Evolutionary conservation across 192 early-diverging fungal genomes (phyloP).

Genomic region (Glomus cerebriforme): DNA sequence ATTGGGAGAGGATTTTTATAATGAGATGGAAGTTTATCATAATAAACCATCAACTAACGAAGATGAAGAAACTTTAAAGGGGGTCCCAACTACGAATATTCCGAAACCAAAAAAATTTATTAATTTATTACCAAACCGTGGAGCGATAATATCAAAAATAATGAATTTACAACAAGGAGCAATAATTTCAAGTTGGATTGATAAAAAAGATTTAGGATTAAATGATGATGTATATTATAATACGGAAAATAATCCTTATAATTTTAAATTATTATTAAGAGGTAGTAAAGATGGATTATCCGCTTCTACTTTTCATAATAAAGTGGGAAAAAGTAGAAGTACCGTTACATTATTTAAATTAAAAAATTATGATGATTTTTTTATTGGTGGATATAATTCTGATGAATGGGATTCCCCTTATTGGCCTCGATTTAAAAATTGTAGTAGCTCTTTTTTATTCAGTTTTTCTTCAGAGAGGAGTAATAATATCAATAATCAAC

Average conservation of each 20-base stretch:
- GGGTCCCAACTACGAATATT: too few species aligned
- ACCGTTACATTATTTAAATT: conserved; percentile 3
- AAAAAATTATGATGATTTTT: conserved; percentile 3
- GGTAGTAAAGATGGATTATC: conserved; percentile 25
- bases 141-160: conserved; percentile 8
- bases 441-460: background rate
- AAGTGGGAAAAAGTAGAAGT: background rate
- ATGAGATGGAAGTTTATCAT: background rate
- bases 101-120: background rate
- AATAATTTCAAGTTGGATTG: conserved; percentile 24
- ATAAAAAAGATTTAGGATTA: conserved; percentile 6
- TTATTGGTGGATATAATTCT: conserved; percentile 25
- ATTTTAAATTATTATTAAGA: conserved; percentile 25
- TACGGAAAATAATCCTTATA: background rate
- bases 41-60: background rate
- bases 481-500: background rate
- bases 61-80: background rate
- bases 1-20: background rate
- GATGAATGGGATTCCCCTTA: conserved; percentile 1
- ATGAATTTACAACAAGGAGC: conserved; percentile 12
- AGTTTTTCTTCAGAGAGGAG: background rate
- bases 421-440: background rate
- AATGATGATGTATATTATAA: background rate
- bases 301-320: background rate
- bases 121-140: conserved; percentile 7